Evolutionary conservation across 2,329 filamentous ascomycete species (phyloP).

Genomic region (Fusarium humuli): DNA sequence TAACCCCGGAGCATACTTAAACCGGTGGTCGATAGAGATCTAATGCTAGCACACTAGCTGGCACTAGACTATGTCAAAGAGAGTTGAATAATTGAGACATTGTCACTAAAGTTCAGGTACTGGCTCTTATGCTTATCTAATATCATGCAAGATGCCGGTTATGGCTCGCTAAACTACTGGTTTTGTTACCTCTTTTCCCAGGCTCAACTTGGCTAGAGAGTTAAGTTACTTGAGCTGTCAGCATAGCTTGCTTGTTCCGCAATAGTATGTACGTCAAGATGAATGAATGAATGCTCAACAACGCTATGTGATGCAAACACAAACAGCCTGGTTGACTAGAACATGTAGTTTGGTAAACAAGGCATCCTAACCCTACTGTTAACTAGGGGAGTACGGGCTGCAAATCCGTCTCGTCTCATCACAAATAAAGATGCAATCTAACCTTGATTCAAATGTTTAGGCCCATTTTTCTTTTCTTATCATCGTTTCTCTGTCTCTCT

Average conservation of each 20-base stretch:
- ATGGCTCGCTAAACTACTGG: constrained; percentile 1
- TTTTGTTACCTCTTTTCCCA: constrained; percentile 23
- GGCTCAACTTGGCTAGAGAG: constrained; percentile 7
- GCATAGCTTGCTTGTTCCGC: constrained; percentile 4
- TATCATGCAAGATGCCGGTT: constrained; percentile 20
- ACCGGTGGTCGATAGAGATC: constrained; percentile 14
- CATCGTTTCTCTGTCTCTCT: not conserved
- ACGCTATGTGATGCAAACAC: constrained; percentile 26
- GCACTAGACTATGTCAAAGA: constrained; percentile 5
- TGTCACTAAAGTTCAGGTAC: constrained; percentile 13
- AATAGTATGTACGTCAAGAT: constrained; percentile 16
- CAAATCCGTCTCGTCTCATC: constrained; percentile 40
- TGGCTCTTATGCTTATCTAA: constrained; percentile 11
- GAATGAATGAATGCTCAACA: constrained; percentile 9
- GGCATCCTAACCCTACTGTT: constrained; percentile 14
- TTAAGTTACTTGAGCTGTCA: not conserved
- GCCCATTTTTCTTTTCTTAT: constrained; percentile 3
- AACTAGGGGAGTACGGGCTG: constrained; percentile 23
- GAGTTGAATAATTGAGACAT: constrained; percentile 3
- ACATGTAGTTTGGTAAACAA: not conserved
- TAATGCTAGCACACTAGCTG: constrained; percentile 3
- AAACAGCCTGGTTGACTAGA: not conserved
- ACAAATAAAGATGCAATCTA: constrained; percentile 30
- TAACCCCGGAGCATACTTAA: not conserved
- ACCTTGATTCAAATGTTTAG: constrained; percentile 15